These are phyloP conservation scores for Symbiotaphrina buchneri DNA, from an alignment of 495 filamentous ascomycete species.

Conservation along the genomic window DNA sequence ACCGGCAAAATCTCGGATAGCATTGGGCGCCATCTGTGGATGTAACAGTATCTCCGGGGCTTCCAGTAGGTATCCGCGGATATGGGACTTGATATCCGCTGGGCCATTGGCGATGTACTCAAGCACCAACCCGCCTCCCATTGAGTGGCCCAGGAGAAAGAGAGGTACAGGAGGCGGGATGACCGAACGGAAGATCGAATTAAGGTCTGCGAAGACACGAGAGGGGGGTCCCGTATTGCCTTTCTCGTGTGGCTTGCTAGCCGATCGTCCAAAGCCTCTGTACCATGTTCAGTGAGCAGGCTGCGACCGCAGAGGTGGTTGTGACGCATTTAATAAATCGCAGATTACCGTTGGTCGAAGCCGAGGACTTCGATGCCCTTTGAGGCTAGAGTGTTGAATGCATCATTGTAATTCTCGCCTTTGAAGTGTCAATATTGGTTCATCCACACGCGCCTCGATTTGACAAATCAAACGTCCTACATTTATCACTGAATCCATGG, in stretches of 20 bases:
- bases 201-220: slow-evolving; percentile 54
- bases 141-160: slow-evolving; percentile 76
- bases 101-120: slow-evolving; percentile 21
- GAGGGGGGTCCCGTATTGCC: slow-evolving; percentile 51
- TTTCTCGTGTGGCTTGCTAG: slow-evolving; percentile 21
- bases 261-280: slow-evolving; percentile 30
- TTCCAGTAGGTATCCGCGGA: slow-evolving; percentile 41
- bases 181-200: slow-evolving; percentile 33
- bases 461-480: slow-evolving; percentile 7
- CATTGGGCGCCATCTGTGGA: slow-evolving; percentile 30
- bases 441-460: not conserved
- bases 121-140: slow-evolving; percentile 57
- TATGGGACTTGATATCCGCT: slow-evolving; percentile 14
- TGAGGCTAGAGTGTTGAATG: slow-evolving; percentile 46
- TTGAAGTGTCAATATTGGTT: slow-evolving; percentile 1
- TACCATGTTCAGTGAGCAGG: too few species aligned
- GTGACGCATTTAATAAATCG: not conserved
- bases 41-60: slow-evolving; percentile 49
- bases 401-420: slow-evolving; percentile 42
- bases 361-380: slow-evolving; percentile 48
- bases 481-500: slow-evolving; percentile 79
- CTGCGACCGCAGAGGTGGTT: not conserved
- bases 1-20: slow-evolving; percentile 32
- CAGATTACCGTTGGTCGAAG: slow-evolving; percentile 48
- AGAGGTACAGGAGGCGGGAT: slow-evolving; percentile 26